phyloP scores from a whole-genome alignment of 768 basidiomycete species.

The Trametes gibbosa region DNA sequence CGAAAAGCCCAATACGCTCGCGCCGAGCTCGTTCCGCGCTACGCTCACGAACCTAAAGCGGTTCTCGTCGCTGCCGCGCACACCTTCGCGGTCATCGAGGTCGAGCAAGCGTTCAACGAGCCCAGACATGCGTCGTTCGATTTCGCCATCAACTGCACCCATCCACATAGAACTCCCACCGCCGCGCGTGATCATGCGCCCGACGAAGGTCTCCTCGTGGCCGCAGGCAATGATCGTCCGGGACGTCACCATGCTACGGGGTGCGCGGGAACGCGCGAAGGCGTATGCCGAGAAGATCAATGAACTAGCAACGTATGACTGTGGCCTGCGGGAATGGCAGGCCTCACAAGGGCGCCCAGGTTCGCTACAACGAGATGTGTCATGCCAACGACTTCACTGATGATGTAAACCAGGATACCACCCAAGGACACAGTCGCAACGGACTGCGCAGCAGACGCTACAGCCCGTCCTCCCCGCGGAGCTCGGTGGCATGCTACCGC shows the following conservation, averaged over 20 bases:
- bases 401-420: neutral
- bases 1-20: neutral
- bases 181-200: slow-evolving; percentile 22
- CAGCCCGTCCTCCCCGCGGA: slow-evolving; percentile 6
- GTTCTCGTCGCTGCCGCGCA: slow-evolving; percentile 59
- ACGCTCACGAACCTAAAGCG: slow-evolving; percentile 37
- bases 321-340: slow-evolving; percentile 79
- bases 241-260: slow-evolving; percentile 57
- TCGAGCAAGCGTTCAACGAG: slow-evolving; percentile 12
- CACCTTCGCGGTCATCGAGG: slow-evolving; percentile 55
- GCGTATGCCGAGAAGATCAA: slow-evolving; percentile 84
- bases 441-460: slow-evolving; percentile 2
- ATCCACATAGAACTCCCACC: neutral
- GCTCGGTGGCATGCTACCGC: slow-evolving; percentile 25
- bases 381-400: neutral
- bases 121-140: slow-evolving; percentile 17
- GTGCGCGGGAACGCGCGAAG: slow-evolving; percentile 61
- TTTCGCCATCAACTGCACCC: slow-evolving; percentile 15
- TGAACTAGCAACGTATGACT: slow-evolving; percentile 71
- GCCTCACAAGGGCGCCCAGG: slow-evolving; percentile 53
- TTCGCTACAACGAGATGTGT: slow-evolving; percentile 22
- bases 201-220: slow-evolving; percentile 34
- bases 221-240: slow-evolving; percentile 71
- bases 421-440: slow-evolving; percentile 8
- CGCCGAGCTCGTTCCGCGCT: slow-evolving; percentile 23